Evolutionary conservation across 2,329 filamentous ascomycete species (phyloP).

Genomic region (Juglanconis juglandina): DNA sequence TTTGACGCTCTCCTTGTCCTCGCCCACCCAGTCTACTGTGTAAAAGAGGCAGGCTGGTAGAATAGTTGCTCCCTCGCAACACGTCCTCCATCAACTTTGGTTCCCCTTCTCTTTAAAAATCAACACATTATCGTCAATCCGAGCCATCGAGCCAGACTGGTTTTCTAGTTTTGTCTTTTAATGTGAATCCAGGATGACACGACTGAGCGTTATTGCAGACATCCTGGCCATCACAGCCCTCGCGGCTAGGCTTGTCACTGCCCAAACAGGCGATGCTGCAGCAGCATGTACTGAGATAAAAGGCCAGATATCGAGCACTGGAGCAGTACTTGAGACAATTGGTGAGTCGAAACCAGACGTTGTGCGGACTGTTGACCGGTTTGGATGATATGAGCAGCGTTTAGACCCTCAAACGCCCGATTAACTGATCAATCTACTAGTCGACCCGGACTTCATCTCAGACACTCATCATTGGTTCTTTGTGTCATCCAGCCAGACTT

Average conservation of each 20-base stretch:
- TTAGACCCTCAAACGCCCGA: no score
- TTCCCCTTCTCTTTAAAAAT: no score
- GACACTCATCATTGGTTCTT: conserved; percentile 26
- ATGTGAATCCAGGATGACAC: neutral
- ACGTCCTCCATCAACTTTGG: no score
- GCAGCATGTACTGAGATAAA: conserved; percentile 1
- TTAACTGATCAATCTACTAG: neutral
- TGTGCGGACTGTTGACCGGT: neutral
- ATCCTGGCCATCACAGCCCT: neutral
- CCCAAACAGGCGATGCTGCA: neutral
- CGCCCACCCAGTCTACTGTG: no score
- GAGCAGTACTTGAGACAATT: neutral
- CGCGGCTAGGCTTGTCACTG: neutral
- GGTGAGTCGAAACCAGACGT: neutral
- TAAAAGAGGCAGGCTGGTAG: no score
- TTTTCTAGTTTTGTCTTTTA: conserved; percentile 1
- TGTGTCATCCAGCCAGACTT: conserved; percentile 23
- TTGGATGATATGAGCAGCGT: neutral
- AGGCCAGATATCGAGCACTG: neutral
- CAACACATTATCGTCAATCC: no score
- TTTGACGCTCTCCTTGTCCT: no score
- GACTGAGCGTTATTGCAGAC: neutral
- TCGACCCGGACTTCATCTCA: conserved; percentile 4
- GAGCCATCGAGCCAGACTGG: no score
- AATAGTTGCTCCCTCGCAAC: no score